phyloP scores from a whole-genome alignment of 257 asterid genomes.

The Apocynum venetum region DNA sequence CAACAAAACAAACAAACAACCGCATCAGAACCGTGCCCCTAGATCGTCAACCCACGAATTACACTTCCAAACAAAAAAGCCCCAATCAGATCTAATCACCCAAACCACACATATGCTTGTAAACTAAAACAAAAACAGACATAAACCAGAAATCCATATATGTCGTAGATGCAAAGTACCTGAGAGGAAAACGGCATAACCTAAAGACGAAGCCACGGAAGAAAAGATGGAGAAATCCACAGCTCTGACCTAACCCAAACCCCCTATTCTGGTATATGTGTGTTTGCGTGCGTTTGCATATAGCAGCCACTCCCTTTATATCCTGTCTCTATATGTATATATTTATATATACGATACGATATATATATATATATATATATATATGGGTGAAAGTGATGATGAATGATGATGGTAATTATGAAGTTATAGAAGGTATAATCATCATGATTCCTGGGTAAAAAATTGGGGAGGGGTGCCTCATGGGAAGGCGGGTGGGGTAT shows the following conservation, averaged over 20 bases:
- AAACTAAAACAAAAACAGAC: neutral
- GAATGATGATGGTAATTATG: neutral
- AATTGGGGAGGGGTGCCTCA: neutral
- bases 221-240: slow-evolving; percentile 8
- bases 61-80: neutral
- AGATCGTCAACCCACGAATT: neutral
- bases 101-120: neutral
- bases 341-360: neutral
- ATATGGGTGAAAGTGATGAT: neutral
- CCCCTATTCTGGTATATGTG: slow-evolving; percentile 3
- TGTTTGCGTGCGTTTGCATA: slow-evolving; percentile 1
- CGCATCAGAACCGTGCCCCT: neutral
- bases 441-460: neutral
- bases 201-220: slow-evolving; percentile 27
- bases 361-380: neutral
- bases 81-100: neutral
- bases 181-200: slow-evolving; percentile 34
- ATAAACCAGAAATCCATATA: neutral
- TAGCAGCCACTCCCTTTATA: slow-evolving; percentile 1
- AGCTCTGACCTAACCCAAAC: slow-evolving; percentile 6
- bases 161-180: slow-evolving; percentile 5
- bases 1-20: neutral
- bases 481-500: neutral
- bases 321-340: neutral
- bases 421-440: neutral